phyloP scores from a whole-genome alignment of 2,329 filamentous ascomycete species.

The Sclerotinia borealis region DNA sequence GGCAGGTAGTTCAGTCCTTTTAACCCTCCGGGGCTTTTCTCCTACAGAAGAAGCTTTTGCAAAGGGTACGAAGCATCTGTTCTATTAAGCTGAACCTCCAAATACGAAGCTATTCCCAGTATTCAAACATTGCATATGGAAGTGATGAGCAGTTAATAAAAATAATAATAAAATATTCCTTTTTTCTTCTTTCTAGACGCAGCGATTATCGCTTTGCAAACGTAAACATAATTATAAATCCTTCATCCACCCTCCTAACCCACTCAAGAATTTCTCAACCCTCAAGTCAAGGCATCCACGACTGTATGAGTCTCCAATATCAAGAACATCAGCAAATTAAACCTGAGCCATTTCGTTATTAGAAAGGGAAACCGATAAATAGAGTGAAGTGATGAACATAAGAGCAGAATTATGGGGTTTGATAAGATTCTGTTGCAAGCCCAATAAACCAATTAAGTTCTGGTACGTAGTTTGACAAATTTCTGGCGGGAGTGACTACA shows the following conservation, averaged over 20 bases:
- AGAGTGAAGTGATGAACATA: constrained; percentile 1
- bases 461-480: background rate
- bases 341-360: background rate
- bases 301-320: background rate
- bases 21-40: too few species aligned
- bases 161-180: too few species aligned
- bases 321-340: background rate
- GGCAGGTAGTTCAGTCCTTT: too few species aligned
- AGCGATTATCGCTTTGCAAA: too few species aligned
- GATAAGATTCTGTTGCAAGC: background rate
- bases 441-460: constrained; percentile 2
- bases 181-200: too few species aligned
- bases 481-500: background rate
- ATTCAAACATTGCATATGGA: too few species aligned
- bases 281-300: background rate
- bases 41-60: too few species aligned
- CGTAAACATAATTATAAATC: too few species aligned
- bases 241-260: background rate
- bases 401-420: background rate
- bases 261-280: background rate
- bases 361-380: background rate
- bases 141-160: too few species aligned
- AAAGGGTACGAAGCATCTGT: too few species aligned
- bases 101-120: too few species aligned
- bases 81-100: too few species aligned